Evolutionary conservation across 2,329 filamentous ascomycete genomes (phyloP).

Genomic region (Seiridium cupressi): DNA sequence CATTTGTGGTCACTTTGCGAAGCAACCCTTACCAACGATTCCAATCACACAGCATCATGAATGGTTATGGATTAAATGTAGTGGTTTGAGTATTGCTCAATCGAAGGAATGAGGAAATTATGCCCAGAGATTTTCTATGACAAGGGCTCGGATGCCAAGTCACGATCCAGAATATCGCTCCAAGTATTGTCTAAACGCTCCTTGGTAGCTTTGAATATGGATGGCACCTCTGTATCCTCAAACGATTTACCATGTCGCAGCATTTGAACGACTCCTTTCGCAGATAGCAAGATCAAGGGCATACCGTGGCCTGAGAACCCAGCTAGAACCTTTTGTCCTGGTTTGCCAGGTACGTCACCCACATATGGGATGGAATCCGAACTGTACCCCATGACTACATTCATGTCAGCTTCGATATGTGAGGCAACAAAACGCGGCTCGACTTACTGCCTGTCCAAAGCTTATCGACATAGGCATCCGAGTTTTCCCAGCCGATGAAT

Average conservation of each 20-base stretch:
- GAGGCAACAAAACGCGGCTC: neutral
- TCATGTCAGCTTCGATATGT: neutral
- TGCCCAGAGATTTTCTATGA: neutral
- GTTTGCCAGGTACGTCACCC: constrained; percentile 37
- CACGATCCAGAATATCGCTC: neutral
- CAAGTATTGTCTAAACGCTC: constrained; percentile 6
- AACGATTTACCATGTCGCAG: constrained; percentile 26
- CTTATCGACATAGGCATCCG: constrained; percentile 27
- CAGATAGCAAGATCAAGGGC: constrained; percentile 40
- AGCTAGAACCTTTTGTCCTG: constrained; percentile 41
- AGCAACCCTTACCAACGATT: no score
- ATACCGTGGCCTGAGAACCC: constrained; percentile 54
- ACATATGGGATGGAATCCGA: constrained; percentile 41
- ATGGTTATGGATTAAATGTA: neutral
- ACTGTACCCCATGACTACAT: constrained; percentile 39
- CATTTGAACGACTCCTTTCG: constrained; percentile 40
- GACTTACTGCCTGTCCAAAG: constrained; percentile 26
- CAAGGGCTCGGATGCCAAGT: neutral
- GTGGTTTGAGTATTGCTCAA: neutral
- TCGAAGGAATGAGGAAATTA: neutral
- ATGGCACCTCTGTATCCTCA: constrained; percentile 34
- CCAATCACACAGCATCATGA: no score
- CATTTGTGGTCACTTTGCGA: no score
- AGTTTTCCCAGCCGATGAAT: constrained; percentile 47
- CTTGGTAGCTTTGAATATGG: constrained; percentile 30